Evolutionary conservation across 2,329 filamentous ascomycete genomes (phyloP), one percentile per base, ranked within the genome.

Genomic region (Cercospora sp.): DNA sequence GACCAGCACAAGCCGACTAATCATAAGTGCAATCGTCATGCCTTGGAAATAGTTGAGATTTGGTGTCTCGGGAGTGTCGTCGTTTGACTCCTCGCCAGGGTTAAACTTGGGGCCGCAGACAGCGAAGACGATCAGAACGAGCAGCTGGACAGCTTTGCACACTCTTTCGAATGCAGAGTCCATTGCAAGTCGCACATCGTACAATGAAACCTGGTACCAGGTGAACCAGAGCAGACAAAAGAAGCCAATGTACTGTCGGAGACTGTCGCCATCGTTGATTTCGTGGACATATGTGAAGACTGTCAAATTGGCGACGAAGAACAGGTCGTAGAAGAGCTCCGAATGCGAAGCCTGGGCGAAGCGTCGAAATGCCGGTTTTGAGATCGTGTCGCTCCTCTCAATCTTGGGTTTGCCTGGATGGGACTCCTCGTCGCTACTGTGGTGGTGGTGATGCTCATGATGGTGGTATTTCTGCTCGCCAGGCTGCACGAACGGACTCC

Each of bases 201-300:
- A 90, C 1, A 90, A 79, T 6, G 85, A 84, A 20, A 88, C 85
- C 66, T 88, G 82, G 33, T 90, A 83, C 89, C 89, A 91, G n/a
- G 87, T 90, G 67, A 89, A 85, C 89, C 88, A 91, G 7, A 67
- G 42, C 13, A 90, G 80, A 20, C 85, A 78, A 74, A 88, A 83
- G 76, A 85, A 87, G 53, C 86, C 80, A 63, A 87, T 79, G 73
- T 87, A 84, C 28, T 82, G 73, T 36, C 73, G 73, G 1, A 82
- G 70, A 8, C 65, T 74, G 77, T 73, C 71, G 79, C 79, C 76
- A 70, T 85, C 83, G 72, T 86, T 86, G 70, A 88, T 86, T 48
- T 87, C 84, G 70, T 86, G 83, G 3, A 82, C 80, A 6, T 81
- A 80, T 3, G 85, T 86, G 73, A 90, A 90, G n/a, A 88, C 88